Evolutionary conservation across 176 grass and related monocot genomes (phyloP).

Genomic region (Aegilops longissima): DNA sequence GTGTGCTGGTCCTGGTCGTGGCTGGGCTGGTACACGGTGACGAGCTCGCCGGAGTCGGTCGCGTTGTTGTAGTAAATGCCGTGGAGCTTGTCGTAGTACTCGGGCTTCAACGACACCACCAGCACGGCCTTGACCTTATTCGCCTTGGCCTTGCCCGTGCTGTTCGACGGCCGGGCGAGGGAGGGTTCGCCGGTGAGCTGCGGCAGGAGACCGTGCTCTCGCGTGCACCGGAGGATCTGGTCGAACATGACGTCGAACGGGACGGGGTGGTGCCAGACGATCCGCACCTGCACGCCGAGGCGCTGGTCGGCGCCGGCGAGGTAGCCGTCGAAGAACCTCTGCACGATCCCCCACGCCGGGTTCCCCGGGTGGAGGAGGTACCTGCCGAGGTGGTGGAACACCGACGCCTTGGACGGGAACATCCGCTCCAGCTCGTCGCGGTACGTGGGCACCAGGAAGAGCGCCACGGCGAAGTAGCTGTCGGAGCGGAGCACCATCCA

Average conservation of each 20-base stretch:
- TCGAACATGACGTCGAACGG: slow-evolving; percentile 47
- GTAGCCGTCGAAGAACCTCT: slow-evolving; percentile 69
- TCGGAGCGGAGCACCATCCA: slow-evolving; percentile 77
- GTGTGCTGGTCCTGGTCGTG: slow-evolving; percentile 55
- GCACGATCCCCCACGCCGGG: slow-evolving; percentile 52
- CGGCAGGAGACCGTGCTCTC: slow-evolving; percentile 51
- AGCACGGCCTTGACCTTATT: slow-evolving; percentile 48
- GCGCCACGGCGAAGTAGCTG: slow-evolving; percentile 65
- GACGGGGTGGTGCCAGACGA: neutral
- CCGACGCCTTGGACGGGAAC: slow-evolving; percentile 63
- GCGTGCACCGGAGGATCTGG: slow-evolving; percentile 48
- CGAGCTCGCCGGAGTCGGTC: slow-evolving; percentile 51
- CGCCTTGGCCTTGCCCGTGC: neutral
- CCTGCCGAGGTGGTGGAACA: slow-evolving; percentile 79
- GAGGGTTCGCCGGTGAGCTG: neutral
- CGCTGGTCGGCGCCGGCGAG: slow-evolving; percentile 59
- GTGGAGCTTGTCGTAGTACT: slow-evolving; percentile 69
- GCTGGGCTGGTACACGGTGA: slow-evolving; percentile 62
- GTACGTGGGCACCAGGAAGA: slow-evolving; percentile 63
- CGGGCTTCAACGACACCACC: slow-evolving; percentile 45
- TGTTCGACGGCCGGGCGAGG: neutral
- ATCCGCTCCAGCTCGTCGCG: slow-evolving; percentile 48
- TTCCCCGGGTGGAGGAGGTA: slow-evolving; percentile 79
- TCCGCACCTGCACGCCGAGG: slow-evolving; percentile 62
- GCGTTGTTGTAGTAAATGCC: slow-evolving; percentile 57